These are phyloP conservation scores for Scalesia atractyloides DNA, from an alignment of 129 eudicot species.

Conservation along the genomic window DNA sequence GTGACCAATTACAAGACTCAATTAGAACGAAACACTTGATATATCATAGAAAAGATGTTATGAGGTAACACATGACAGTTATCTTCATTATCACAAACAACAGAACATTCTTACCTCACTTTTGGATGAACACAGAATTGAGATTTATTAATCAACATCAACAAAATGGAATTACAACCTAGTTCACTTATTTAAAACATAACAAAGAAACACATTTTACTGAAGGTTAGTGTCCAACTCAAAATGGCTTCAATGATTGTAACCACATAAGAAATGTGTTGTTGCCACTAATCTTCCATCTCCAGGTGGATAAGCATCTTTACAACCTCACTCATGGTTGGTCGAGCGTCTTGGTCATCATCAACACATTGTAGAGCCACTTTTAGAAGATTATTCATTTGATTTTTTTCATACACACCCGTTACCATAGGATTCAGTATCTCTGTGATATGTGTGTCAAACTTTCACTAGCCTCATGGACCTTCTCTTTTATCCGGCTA, in stretches of 20 bases:
- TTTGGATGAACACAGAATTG: not conserved
- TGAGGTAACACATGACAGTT: not conserved
- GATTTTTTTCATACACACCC: slow-evolving; percentile 14
- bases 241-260: not conserved
- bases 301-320: not conserved
- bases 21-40: too few relatives aligned
- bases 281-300: not conserved
- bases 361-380: too few relatives aligned
- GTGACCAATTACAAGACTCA: too few relatives aligned
- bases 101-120: not conserved
- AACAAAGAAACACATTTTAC: too few relatives aligned
- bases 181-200: not conserved
- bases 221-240: not conserved
- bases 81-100: not conserved
- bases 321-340: too few relatives aligned
- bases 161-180: not conserved
- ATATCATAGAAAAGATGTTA: not conserved
- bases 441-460: slow-evolving; percentile 2
- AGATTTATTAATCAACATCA: not conserved
- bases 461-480: not conserved
- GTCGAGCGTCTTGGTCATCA: too few relatives aligned
- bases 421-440: slow-evolving; percentile 16
- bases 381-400: not conserved
- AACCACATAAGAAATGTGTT: not conserved
- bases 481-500: slow-evolving; percentile 27